Evolutionary conservation across 164 flowering plant genomes (phyloP).

Genomic region (Nelumbo lutea): DNA sequence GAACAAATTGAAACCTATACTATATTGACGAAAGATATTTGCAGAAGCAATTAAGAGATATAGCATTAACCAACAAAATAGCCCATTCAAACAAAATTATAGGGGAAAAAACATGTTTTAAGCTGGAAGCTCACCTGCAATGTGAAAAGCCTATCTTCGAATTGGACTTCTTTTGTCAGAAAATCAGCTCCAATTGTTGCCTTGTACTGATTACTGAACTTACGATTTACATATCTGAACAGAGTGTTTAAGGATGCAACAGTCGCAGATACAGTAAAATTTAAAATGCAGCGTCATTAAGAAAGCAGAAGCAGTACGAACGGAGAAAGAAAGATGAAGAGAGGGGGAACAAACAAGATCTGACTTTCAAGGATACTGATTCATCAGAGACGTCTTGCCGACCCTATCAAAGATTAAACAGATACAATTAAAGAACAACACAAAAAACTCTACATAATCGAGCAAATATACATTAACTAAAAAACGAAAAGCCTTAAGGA

Average conservation of each 20-base stretch:
- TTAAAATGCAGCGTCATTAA: neutral
- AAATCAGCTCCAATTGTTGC: slow-evolving; percentile 93
- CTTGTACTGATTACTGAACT: slow-evolving; percentile 85
- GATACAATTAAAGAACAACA: neutral
- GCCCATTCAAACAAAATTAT: neutral
- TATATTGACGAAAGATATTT: too few species aligned
- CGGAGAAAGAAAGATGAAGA: slow-evolving; percentile 5
- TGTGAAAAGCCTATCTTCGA: slow-evolving; percentile 78
- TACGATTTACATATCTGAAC: slow-evolving; percentile 73
- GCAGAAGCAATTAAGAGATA: too few species aligned
- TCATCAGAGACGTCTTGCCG: slow-evolving; percentile 87
- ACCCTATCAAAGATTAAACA: slow-evolving; percentile 40
- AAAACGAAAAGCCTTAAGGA: neutral
- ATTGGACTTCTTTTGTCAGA: slow-evolving; percentile 77
- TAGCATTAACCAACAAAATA: neutral
- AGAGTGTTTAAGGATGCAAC: slow-evolving; percentile 2
- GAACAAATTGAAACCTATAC: too few species aligned
- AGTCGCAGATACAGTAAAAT: neutral
- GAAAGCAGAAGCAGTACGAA: neutral
- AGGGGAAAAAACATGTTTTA: neutral
- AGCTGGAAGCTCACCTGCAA: slow-evolving; percentile 50
- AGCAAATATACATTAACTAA: neutral
- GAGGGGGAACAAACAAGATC: neutral
- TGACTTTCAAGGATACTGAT: slow-evolving; percentile 49
- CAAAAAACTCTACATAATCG: neutral